Conservation (phyloP, 2,329 filamentous ascomycete genomes). For the Ceratocystiopsis sp. region DNA sequence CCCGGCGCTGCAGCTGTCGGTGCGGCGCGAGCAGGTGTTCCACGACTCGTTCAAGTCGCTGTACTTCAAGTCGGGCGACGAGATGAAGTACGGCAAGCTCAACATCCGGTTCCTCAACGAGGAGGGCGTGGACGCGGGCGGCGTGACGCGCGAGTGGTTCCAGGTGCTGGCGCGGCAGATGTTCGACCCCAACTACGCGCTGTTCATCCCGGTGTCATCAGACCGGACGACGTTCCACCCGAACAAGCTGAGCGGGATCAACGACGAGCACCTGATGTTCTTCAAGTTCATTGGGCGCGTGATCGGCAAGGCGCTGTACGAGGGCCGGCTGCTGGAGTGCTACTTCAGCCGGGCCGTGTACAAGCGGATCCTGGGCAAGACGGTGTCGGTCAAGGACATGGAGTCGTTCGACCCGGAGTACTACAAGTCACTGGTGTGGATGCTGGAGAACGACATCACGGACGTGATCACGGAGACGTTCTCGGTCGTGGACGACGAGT, state of each 20-base stretch:
- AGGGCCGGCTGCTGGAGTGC: conserved; percentile 87
- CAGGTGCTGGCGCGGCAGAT: conserved; percentile 92
- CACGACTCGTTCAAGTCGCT: conserved; percentile 96
- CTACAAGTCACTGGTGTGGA: conserved; percentile 97
- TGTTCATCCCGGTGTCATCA: conserved; percentile 92
- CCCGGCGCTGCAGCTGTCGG: conserved; percentile 64
- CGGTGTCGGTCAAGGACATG: conserved; percentile 97
- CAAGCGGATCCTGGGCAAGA: conserved; percentile 88
- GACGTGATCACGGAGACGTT: conserved; percentile 96
- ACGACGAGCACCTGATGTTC: conserved; percentile 89
- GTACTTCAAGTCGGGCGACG: conserved; percentile 89
- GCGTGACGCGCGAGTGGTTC: conserved; percentile 98
- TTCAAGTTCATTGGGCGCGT: conserved; percentile 99
- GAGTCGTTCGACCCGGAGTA: conserved; percentile 97
- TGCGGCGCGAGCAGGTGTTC: conserved; percentile 92
- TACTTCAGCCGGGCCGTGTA: conserved; percentile 98
- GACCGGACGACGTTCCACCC: conserved; percentile 98
- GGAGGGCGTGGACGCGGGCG: conserved; percentile 93
- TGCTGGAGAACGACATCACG: conserved; percentile 95
- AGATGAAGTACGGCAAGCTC: conserved; percentile 98
- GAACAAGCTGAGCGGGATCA: conserved; percentile 84
- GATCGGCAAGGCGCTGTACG: conserved; percentile 95
- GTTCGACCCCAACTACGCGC: conserved; percentile 95
- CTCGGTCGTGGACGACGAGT: conserved; percentile 83
- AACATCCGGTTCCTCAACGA: conserved; percentile 96